Conservation (phyloP, 352 stramenopile genomes). For the Globisporangium mamillatum region DNA sequence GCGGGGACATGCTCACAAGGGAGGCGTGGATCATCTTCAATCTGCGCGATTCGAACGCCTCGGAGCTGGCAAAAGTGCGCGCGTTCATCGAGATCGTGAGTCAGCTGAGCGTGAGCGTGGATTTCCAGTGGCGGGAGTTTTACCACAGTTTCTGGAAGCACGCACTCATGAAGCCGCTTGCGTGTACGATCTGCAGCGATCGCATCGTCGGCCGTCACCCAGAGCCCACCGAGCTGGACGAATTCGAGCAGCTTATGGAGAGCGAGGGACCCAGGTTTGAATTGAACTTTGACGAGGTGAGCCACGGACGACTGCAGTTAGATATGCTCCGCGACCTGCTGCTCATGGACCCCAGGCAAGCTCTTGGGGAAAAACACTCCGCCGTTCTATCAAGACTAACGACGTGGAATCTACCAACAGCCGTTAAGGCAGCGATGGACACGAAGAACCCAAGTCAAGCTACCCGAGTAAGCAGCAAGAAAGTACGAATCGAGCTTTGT, state of each 20-base stretch:
- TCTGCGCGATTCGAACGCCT: neutral
- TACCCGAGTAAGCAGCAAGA: neutral
- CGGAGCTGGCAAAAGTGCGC: neutral
- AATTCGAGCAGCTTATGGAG: slow-evolving; percentile 1
- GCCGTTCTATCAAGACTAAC: neutral
- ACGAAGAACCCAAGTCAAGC: neutral
- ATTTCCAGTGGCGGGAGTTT: neutral
- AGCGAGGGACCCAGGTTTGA: slow-evolving; percentile 5
- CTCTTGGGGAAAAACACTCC: neutral
- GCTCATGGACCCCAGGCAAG: neutral
- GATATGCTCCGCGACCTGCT: neutral
- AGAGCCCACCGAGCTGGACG: neutral
- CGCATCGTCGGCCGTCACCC: neutral
- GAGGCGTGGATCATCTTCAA: neutral
- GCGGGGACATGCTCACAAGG: neutral
- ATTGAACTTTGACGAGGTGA: neutral
- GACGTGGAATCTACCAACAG: neutral
- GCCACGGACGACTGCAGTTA: neutral
- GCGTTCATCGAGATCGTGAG: neutral
- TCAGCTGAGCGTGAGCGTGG: neutral
- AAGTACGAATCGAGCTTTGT: slow-evolving; percentile 3
- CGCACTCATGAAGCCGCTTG: neutral
- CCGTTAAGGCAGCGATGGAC: too few species aligned
- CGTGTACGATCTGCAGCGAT: neutral
- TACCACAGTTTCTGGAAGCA: neutral